phyloP scores from a whole-genome alignment of 208 protist species.

The Leishmania tarentolae region DNA sequence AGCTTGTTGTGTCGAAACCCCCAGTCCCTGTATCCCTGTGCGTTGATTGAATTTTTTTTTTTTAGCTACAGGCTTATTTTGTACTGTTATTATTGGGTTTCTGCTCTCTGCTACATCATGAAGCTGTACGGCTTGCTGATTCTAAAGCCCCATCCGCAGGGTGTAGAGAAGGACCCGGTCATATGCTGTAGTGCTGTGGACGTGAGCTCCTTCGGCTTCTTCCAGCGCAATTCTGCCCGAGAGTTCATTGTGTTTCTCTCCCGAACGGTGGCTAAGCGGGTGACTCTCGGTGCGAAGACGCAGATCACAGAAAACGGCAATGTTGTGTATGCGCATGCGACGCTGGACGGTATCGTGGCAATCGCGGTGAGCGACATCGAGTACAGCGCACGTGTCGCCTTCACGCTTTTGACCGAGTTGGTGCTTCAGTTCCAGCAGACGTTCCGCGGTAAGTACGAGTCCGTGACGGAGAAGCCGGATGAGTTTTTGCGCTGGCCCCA shows the following conservation, averaged over 20 bases:
- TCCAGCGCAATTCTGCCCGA: slow-evolving; percentile 77
- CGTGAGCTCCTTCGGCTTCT: slow-evolving; percentile 88
- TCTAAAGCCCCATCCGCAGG: slow-evolving; percentile 53
- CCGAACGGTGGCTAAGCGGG: slow-evolving; percentile 81
- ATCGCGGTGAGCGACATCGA: slow-evolving; percentile 87
- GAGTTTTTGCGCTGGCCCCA: slow-evolving; percentile 82
- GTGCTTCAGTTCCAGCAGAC: slow-evolving; percentile 77
- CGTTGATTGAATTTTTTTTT: neutral
- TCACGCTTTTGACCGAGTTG: slow-evolving; percentile 80
- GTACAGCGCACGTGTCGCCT: slow-evolving; percentile 86
- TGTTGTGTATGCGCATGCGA: slow-evolving; percentile 72
- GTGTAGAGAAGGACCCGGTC: slow-evolving; percentile 67
- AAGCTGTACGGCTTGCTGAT: slow-evolving; percentile 78
- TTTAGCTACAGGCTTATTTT: neutral
- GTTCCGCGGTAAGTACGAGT: slow-evolving; percentile 88
- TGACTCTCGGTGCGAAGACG: slow-evolving; percentile 62
- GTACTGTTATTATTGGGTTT: neutral
- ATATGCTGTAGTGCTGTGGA: slow-evolving; percentile 84
- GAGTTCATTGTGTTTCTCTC: slow-evolving; percentile 90
- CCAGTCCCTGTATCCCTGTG: neutral
- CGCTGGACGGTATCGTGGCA: slow-evolving; percentile 74
- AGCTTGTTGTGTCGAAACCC: neutral
- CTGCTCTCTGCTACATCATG: slow-evolving; percentile 36
- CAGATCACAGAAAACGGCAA: slow-evolving; percentile 87
- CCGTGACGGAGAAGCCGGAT: slow-evolving; percentile 48